phyloP scores from a whole-genome alignment of 805 yeast genomes.

The Schwanniomyces pseudopolymorphus region DNA sequence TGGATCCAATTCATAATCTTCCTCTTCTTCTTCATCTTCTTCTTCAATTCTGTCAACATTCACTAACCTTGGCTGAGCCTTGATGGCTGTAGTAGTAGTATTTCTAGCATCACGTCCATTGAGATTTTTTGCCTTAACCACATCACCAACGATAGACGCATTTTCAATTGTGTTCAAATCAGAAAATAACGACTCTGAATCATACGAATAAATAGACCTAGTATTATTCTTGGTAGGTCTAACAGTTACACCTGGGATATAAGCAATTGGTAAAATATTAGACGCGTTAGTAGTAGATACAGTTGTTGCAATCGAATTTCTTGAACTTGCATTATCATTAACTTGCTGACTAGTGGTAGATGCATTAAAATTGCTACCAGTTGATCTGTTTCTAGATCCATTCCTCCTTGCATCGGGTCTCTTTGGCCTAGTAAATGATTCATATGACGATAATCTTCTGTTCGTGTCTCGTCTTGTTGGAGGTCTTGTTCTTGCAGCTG shows the following conservation, averaged over 20 bases:
- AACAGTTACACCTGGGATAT: conserved; percentile 89
- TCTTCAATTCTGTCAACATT: conserved; percentile 49
- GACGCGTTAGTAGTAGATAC: conserved; percentile 74
- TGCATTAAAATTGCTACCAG: background rate
- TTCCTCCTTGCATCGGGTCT: conserved; percentile 14
- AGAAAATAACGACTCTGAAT: conserved; percentile 41
- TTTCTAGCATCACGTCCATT: conserved; percentile 15
- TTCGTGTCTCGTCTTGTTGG: conserved; percentile 7
- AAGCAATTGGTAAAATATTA: conserved; percentile 86
- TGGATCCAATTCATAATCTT: conserved; percentile 17
- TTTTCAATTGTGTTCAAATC: conserved; percentile 45
- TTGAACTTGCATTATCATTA: conserved; percentile 10
- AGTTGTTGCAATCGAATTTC: conserved; percentile 56
- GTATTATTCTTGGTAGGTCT: conserved; percentile 47
- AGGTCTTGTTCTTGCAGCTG: conserved; percentile 2
- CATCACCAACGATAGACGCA: conserved; percentile 47
- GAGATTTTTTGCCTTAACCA: conserved; percentile 21
- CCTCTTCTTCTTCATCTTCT: conserved; percentile 36
- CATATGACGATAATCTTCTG: conserved; percentile 39
- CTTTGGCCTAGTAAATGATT: conserved; percentile 43
- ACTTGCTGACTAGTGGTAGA: conserved; percentile 16
- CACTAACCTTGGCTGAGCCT: conserved; percentile 73
- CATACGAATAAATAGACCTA: conserved; percentile 44
- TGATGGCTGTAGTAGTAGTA: conserved; percentile 68
- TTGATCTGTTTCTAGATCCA: background rate